These are phyloP conservation scores for Thalassiosira exigua DNA, from an alignment of 352 stramenopile genomes.

Conservation along the genomic window DNA sequence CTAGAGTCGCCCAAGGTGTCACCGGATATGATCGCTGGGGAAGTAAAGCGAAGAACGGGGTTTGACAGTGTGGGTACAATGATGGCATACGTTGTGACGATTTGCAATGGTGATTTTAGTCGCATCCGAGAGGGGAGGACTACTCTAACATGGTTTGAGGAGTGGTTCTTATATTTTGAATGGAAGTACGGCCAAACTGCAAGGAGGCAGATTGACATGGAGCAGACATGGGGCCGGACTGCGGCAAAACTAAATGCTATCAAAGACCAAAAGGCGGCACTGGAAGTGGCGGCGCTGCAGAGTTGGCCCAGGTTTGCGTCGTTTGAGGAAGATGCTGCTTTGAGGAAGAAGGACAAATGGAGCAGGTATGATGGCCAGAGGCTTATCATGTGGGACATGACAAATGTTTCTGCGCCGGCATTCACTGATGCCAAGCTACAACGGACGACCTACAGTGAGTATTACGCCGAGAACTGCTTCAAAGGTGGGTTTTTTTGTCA, in stretches of 20 bases:
- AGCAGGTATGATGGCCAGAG: slow-evolving; percentile 22
- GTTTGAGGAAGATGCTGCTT: slow-evolving; percentile 36
- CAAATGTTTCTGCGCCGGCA: slow-evolving; percentile 12
- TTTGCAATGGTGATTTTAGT: slow-evolving; percentile 37
- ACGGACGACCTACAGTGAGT: slow-evolving; percentile 29
- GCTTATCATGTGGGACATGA: slow-evolving; percentile 52
- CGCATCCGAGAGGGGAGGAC: slow-evolving; percentile 11
- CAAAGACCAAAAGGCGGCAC: slow-evolving; percentile 26
- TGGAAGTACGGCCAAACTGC: slow-evolving; percentile 4
- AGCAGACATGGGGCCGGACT: slow-evolving; percentile 9
- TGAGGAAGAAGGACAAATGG: slow-evolving; percentile 4
- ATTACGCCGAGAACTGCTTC: slow-evolving; percentile 40
- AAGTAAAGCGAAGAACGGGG: slow-evolving; percentile 41
- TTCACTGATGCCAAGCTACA: slow-evolving; percentile 24
- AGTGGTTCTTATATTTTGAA: slow-evolving; percentile 47
- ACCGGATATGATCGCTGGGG: background rate
- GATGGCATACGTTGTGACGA: slow-evolving; percentile 37
- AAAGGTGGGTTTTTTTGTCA: slow-evolving; percentile 36
- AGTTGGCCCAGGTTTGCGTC: slow-evolving; percentile 44
- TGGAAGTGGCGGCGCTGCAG: slow-evolving; percentile 22
- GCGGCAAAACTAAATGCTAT: slow-evolving; percentile 21
- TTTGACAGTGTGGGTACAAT: slow-evolving; percentile 24
- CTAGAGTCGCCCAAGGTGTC: background rate
- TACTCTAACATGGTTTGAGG: slow-evolving; percentile 45
- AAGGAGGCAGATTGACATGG: background rate